Percentiles rank a stretch among this genome's conserved stretches.
phyloP scores from a whole-genome alignment of 2,329 filamentous ascomycete genomes.

The Paecilomyces niveus region DNA sequence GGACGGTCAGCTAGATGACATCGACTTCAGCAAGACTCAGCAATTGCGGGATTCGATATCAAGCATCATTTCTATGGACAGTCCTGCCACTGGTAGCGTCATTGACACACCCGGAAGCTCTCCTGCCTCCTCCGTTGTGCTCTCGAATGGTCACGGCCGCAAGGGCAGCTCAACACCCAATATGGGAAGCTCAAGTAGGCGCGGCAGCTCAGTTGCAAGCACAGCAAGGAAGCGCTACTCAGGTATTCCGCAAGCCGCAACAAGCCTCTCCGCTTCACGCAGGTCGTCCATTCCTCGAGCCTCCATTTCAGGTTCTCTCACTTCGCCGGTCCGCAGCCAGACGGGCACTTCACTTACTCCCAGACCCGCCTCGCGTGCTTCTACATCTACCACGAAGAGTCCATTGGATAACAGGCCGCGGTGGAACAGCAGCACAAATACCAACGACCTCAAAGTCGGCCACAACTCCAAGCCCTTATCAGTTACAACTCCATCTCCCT shows the following conservation, averaged over 20 bases:
- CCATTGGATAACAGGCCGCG: constrained; percentile 54
- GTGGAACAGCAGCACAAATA: constrained; percentile 66
- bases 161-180: constrained; percentile 41
- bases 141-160: constrained; percentile 44
- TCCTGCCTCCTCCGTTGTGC: constrained; percentile 58
- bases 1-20: constrained; percentile 67
- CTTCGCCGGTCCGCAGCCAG: constrained; percentile 29
- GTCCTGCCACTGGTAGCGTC: constrained; percentile 62
- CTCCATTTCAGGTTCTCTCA: constrained; percentile 9
- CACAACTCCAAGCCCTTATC: constrained; percentile 61
- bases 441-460: constrained; percentile 56
- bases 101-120: constrained; percentile 66
- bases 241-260: constrained; percentile 35
- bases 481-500: constrained; percentile 54
- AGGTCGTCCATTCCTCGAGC: constrained; percentile 34
- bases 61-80: constrained; percentile 79
- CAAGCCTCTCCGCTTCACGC: constrained; percentile 18
- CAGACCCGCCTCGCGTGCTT: constrained; percentile 35
- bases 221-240: constrained; percentile 39
- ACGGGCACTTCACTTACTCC: constrained; percentile 46
- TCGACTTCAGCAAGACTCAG: constrained; percentile 55
- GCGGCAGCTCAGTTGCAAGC: constrained; percentile 39
- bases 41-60: constrained; percentile 88
- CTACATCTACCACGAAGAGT: constrained; percentile 40
- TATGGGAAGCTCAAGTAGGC: constrained; percentile 37